Evolutionary conservation across 2,329 filamentous ascomycete species (phyloP).

Genomic region (Davidsoniella neocaledoniae): DNA sequence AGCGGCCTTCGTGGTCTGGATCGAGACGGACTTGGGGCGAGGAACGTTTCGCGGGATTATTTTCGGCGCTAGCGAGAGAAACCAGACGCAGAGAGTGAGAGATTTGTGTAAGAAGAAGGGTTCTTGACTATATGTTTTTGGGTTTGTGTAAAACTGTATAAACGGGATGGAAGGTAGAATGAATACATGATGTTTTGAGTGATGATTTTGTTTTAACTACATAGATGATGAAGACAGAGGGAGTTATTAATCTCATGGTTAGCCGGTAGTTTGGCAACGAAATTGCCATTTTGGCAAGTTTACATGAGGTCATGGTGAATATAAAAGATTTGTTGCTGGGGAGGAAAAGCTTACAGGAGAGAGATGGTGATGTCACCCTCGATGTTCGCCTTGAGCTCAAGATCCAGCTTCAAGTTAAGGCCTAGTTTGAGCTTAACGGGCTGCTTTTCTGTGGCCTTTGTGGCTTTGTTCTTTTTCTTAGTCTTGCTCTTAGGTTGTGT

Average conservation of each 20-base stretch:
- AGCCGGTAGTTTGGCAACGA: no score
- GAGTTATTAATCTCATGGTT: no score
- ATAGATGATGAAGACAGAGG: no score
- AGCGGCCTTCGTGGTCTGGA: slow-evolving; percentile 12
- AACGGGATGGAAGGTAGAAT: no score
- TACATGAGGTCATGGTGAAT: background rate
- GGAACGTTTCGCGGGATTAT: slow-evolving; percentile 15
- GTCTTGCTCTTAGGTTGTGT: slow-evolving; percentile 5
- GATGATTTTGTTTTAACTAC: no score
- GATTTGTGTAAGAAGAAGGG: background rate
- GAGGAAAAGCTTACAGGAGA: slow-evolving; percentile 32
- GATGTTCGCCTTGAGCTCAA: slow-evolving; percentile 62
- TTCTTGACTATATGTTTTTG: background rate
- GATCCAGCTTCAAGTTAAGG: slow-evolving; percentile 60
- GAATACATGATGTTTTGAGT: no score
- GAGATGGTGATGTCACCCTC: slow-evolving; percentile 58
- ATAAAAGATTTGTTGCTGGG: no score
- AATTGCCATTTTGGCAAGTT: background rate
- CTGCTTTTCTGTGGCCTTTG: slow-evolving; percentile 6
- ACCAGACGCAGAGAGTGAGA: background rate
- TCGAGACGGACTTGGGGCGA: slow-evolving; percentile 17
- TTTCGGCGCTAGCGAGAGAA: slow-evolving; percentile 16
- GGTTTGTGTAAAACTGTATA: no score
- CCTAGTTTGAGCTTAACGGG: slow-evolving; percentile 39
- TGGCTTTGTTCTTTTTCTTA: slow-evolving; percentile 2